Evolutionary conservation across 2,329 filamentous ascomycete genomes (phyloP).

Genomic region (Cadophora gregata): DNA sequence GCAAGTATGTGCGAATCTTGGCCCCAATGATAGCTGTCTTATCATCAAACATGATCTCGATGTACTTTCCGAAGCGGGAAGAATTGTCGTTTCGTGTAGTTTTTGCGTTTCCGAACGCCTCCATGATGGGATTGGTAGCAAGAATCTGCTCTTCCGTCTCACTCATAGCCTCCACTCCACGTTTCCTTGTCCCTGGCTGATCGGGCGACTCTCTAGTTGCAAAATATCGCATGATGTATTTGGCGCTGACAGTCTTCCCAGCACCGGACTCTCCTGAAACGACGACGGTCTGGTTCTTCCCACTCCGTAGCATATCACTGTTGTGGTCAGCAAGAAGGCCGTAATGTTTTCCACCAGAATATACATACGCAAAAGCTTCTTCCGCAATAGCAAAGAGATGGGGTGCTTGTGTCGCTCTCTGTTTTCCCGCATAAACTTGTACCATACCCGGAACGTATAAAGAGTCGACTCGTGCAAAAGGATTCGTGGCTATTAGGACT

Average conservation of each 20-base stretch:
- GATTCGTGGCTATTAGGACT: conserved; percentile 97
- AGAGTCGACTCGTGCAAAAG: conserved; percentile 95
- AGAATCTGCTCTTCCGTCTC: conserved; percentile 98
- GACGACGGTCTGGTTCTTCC: conserved; percentile 96
- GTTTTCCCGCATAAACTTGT: conserved; percentile 98
- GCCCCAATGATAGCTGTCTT: conserved; percentile 96
- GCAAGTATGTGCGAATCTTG: conserved; percentile 93
- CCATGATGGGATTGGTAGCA: conserved; percentile 99
- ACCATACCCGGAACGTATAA: conserved; percentile 99
- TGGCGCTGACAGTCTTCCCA: conserved; percentile 98
- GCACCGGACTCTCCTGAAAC: conserved; percentile 99
- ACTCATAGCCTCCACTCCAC: conserved; percentile 83
- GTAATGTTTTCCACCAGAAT: not conserved
- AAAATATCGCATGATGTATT: conserved; percentile 99
- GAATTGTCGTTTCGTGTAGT: conserved; percentile 99
- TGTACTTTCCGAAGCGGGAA: conserved; percentile 98
- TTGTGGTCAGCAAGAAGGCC: conserved; percentile 46
- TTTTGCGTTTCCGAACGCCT: conserved; percentile 99
- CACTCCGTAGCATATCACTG: conserved; percentile 95
- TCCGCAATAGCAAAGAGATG: conserved; percentile 99
- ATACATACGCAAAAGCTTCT: conserved; percentile 89
- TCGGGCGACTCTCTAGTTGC: conserved; percentile 95
- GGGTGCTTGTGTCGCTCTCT: conserved; percentile 93
- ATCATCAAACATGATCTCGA: conserved; percentile 99
- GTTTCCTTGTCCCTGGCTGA: conserved; percentile 79